Base-by-base conservation (phyloP, 805 yeast species). In the Hemisphaericaspora nanyangensis region DNA sequence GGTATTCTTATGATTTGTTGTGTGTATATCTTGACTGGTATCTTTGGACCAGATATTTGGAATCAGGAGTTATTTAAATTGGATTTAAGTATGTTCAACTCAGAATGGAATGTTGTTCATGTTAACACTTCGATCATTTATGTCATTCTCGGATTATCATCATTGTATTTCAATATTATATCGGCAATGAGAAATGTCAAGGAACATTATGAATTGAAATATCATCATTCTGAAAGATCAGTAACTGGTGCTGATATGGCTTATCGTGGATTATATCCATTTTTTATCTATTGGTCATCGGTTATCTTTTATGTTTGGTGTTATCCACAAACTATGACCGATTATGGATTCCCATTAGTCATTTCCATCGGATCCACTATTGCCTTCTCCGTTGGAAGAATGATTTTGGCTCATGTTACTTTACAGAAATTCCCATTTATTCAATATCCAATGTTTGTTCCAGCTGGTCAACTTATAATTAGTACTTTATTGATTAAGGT, bases 311-410 rank as follows among this genome's bases (percentile, higher is more conserved):
- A 83, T 55, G 56, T 73, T 12, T 52, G 70, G 39, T 55, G 74
- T 16, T 74, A 76, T 56, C 80, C 90, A 6, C 65, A 71, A 16
- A 62, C 78, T 18, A 56, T 86, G 31, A 44, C 58, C 22, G 48
- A 48, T 2, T 63, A 63, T 47, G 70, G 74, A 1, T 60, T 74
- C 37, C 84, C 95, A 25, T 71, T 83, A 48, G 65, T 81, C 17
- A 54, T 84, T 34, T 76, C 90, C 20, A 79, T 85, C 52, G 95
- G 95, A 1, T 70, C 83, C 37, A 74, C 85, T 1, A 63, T 84
- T 48, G 96, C 98, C 1, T 83, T 85, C 53, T 70, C 79, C 3
- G 97, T 91, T n/a, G 97, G 97, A 4, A 77, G 93, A 56, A 87
- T 90, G 46, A 90, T 90, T 52, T 70, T 83, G 40, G 90, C 87